These are phyloP conservation scores for Macroventuria anomochaeta DNA, from an alignment of 2,329 filamentous ascomycete species.

Conservation along the genomic window DNA sequence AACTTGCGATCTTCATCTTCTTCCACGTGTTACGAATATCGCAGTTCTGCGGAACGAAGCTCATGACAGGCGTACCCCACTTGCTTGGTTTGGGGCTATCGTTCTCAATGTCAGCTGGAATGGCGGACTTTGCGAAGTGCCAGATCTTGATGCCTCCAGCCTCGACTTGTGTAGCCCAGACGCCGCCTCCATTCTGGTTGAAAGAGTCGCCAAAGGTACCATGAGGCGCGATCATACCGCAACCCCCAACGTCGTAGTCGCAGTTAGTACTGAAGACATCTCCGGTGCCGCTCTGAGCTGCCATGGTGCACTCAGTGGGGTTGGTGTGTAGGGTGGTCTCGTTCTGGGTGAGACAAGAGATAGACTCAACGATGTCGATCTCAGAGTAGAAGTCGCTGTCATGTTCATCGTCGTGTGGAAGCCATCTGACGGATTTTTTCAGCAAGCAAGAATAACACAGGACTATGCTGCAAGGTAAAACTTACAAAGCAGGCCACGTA, in stretches of 20 bases:
- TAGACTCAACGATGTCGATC: conserved; percentile 54
- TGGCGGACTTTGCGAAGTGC: conserved; percentile 55
- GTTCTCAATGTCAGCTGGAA: conserved; percentile 55
- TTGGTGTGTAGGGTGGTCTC: conserved; percentile 30
- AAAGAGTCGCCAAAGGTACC: conserved; percentile 26
- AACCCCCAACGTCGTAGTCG: conserved; percentile 14
- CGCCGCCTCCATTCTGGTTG: conserved; percentile 51
- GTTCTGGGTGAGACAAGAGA: conserved; percentile 33
- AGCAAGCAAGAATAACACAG: not conserved
- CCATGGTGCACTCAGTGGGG: conserved; percentile 8
- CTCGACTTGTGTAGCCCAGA: conserved; percentile 59
- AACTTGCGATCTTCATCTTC: conserved; percentile 27
- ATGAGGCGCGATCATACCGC: conserved; percentile 15
- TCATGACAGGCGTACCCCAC: conserved; percentile 49
- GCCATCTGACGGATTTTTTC: conserved; percentile 18
- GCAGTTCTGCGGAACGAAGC: conserved; percentile 42
- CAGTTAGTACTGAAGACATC: not conserved
- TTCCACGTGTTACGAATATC: conserved; percentile 52
- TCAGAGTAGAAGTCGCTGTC: conserved; percentile 53
- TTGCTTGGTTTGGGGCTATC: conserved; percentile 53
- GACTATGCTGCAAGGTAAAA: not conserved
- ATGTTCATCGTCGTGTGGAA: conserved; percentile 51
- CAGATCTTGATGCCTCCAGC: conserved; percentile 57
- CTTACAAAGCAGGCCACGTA: conserved; percentile 43
- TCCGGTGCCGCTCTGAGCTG: conserved; percentile 4